Evolutionary conservation across 1,284 basidiomycete genomes (phyloP), one percentile per base, ranked within the genome.

Genomic region (Ustilago hordei): DNA sequence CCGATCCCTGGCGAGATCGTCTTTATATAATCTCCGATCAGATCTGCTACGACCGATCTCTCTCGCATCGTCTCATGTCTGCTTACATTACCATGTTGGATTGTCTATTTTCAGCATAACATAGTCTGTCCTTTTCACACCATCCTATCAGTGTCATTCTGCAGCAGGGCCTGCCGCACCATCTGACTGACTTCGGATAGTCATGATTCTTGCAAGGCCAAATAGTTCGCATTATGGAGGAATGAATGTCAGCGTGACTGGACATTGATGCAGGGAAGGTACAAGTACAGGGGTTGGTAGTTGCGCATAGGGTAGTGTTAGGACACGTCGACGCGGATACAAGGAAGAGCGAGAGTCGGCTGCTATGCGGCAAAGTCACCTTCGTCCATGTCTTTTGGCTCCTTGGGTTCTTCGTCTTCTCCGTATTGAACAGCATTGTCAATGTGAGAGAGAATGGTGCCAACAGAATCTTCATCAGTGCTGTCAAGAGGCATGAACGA

Each of bases 401-500:
- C 85, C 55, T 82, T 81, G 0, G 84, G 84, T 66, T 86, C 84
- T 56, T 86, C 85, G 60, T 86, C 85, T 55, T 86, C 85, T 50
- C 84, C 84, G 41, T 84, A 98, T 86, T 98, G 95, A 91, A 98
- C 94, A 71, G 94, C 92, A 82, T 95, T 95, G 88, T 99, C 97
- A 67, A 99, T 93, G 86, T 98, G 95, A 84, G 94, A 95, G 57
- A 99, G 89, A 13, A 98, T 91, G 1, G 91, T 92, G 83, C 94
- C 93, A 56, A 99, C 89, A 9, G 93, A 95, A 81, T 98, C 95
- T 59, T 95, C 91, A 73, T 91, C 91, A 3, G 94, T 92, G 57
- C 98, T 91, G 87, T 99, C 95, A 52, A 99, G 90, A 1, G 97
- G 95, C 45, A 99, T 88, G 89, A 99, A 99, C 2, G 94, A 95